Evolutionary conservation across 176 grass and related monocot genomes (phyloP).

Genomic region (Cenchrus purpureus): DNA sequence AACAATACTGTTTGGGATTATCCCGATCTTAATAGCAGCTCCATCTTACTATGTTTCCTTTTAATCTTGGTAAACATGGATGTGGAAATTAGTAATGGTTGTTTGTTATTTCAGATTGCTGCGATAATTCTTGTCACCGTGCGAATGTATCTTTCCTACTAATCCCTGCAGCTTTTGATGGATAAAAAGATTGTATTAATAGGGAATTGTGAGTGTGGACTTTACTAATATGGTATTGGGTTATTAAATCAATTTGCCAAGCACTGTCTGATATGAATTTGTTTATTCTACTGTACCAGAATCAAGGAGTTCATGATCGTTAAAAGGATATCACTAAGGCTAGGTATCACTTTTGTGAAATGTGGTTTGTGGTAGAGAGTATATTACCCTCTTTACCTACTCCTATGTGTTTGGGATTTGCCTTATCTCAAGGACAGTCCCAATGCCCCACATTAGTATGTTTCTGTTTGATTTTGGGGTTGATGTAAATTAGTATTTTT

Average conservation of each 20-base stretch:
- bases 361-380: background rate
- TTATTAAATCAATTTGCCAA: background rate
- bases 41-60: slow-evolving; percentile 5
- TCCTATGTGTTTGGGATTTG: background rate
- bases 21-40: background rate
- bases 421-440: background rate
- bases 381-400: background rate
- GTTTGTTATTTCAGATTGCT: background rate
- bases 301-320: slow-evolving; percentile 43
- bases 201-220: background rate
- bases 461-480: background rate
- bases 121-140: background rate
- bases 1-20: background rate
- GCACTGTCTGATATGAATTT: slow-evolving; percentile 2
- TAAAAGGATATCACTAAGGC: background rate
- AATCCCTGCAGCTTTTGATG: background rate
- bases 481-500: background rate
- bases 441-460: background rate
- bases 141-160: background rate
- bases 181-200: background rate
- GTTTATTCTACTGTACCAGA: slow-evolving; percentile 43
- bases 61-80: slow-evolving; percentile 3
- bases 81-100: background rate
- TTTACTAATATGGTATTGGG: slow-evolving; percentile 4
- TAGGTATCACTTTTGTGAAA: slow-evolving; percentile 1